Evolutionary conservation across 441 rosid species (phyloP).

Genomic region (Gossypium lobatum): DNA sequence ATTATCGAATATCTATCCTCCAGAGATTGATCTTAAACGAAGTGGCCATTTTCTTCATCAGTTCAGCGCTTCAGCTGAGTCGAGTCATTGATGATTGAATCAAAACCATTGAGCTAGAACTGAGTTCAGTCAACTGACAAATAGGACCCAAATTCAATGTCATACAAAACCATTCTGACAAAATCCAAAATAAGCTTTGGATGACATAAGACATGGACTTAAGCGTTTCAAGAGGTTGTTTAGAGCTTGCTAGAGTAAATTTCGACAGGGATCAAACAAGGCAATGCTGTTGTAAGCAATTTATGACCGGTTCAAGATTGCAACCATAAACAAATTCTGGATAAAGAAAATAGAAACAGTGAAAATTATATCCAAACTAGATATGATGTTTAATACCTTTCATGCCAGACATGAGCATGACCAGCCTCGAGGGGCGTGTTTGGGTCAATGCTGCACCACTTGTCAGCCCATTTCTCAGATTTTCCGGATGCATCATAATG

Average conservation of each 20-base stretch:
- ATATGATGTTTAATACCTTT: conserved; percentile 48
- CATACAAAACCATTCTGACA: neutral
- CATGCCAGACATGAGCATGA: conserved; percentile 98
- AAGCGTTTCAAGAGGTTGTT: conserved; percentile 7
- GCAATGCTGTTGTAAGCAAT: neutral
- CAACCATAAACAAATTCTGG: neutral
- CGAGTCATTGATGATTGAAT: neutral
- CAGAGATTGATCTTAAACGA: neutral
- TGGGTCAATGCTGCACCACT: conserved; percentile 94
- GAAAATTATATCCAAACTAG: conserved; percentile 5
- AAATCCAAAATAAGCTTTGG: neutral
- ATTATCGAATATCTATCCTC: neutral
- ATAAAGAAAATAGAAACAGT: neutral
- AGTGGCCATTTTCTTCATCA: neutral
- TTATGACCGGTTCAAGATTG: neutral
- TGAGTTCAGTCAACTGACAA: neutral
- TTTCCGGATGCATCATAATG: conserved; percentile 79
- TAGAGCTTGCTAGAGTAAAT: neutral
- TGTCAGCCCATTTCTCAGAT: conserved; percentile 94
- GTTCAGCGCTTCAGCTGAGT: neutral
- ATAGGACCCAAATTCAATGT: neutral
- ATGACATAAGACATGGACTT: neutral
- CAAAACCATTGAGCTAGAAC: neutral
- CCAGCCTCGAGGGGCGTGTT: conserved; percentile 69
- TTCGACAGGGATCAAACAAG: neutral